Conservation (phyloP, 371 early-diverging fungal species). For the Capillidium heterosporum region DNA sequence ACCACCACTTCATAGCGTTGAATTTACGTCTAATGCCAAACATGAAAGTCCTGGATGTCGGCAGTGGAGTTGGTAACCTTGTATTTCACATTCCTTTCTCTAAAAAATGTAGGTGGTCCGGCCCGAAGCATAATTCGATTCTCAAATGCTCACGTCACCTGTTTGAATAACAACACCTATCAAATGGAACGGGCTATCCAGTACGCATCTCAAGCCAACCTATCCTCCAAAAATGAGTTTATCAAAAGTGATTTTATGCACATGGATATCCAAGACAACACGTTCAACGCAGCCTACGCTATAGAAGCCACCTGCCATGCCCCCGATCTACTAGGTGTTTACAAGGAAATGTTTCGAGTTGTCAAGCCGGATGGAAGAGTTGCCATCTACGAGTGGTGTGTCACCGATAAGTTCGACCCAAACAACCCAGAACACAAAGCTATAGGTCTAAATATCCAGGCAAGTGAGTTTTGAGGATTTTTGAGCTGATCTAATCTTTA, state of each 20-base stretch:
- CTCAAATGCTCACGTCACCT: slow-evolving; percentile 71
- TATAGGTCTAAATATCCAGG: slow-evolving; percentile 64
- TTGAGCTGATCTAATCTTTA: slow-evolving; percentile 4
- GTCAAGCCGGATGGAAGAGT: slow-evolving; percentile 79
- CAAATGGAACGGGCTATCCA: slow-evolving; percentile 66
- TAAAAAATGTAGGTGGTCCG: slow-evolving; percentile 75
- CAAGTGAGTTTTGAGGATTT: slow-evolving; percentile 7
- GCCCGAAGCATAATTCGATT: slow-evolving; percentile 78
- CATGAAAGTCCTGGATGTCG: slow-evolving; percentile 31
- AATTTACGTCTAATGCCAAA: slow-evolving; percentile 43
- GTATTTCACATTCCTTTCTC: not conserved
- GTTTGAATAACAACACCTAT: slow-evolving; percentile 89
- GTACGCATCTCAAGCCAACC: slow-evolving; percentile 43
- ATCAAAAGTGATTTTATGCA: slow-evolving; percentile 79
- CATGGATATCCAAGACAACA: slow-evolving; percentile 66
- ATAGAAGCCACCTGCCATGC: slow-evolving; percentile 89
- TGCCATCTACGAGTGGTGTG: slow-evolving; percentile 86
- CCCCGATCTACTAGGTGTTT: slow-evolving; percentile 61
- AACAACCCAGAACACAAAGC: slow-evolving; percentile 45
- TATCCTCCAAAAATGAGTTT: slow-evolving; percentile 36
- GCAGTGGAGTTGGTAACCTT: not conserved
- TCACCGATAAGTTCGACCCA: slow-evolving; percentile 65
- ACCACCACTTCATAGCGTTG: slow-evolving; percentile 74
- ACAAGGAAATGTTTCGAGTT: slow-evolving; percentile 72
- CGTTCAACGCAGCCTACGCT: slow-evolving; percentile 72